Conservation (phyloP, 75 land plant genomes). For the Larix kaempferi region DNA sequence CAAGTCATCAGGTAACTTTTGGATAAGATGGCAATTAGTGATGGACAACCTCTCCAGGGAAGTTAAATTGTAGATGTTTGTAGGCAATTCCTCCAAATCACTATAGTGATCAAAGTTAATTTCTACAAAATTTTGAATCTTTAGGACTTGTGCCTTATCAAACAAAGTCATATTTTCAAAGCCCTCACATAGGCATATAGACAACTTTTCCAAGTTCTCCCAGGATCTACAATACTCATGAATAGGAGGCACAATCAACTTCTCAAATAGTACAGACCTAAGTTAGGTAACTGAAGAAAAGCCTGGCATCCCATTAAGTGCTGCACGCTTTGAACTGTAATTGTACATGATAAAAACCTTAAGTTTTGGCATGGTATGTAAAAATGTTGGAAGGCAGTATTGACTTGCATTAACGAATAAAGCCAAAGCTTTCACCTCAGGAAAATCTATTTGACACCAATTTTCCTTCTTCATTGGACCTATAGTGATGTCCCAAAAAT, state of each 20-base stretch:
- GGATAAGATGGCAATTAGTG: conserved; percentile 47
- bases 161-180: conserved; percentile 2
- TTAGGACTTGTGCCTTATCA: conserved; percentile 9
- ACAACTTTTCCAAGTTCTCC: conserved; percentile 30
- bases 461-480: conserved; percentile 53
- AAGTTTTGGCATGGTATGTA: conserved; percentile 39
- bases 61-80: conserved; percentile 21
- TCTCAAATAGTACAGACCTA: conserved; percentile 58
- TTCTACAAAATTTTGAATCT: conserved; percentile 35
- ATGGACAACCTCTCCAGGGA: conserved; percentile 32
- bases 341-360: conserved; percentile 41
- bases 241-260: conserved; percentile 27
- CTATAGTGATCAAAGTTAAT: conserved; percentile 51
- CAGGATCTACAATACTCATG: conserved; percentile 12
- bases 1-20: conserved; percentile 42
- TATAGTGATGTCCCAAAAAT: conserved; percentile 4
- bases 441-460: conserved; percentile 50
- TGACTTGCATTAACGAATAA: conserved; percentile 31
- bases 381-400: conserved; percentile 57
- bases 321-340: conserved; percentile 7
- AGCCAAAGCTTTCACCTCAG: conserved; percentile 51
- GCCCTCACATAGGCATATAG: conserved; percentile 42
- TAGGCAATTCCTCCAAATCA: conserved; percentile 33
- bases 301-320: background rate
- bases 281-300: conserved; percentile 18